Evolutionary conservation across 2,329 filamentous ascomycete species (phyloP).

Genomic region (Blastomyces gilchristii): DNA sequence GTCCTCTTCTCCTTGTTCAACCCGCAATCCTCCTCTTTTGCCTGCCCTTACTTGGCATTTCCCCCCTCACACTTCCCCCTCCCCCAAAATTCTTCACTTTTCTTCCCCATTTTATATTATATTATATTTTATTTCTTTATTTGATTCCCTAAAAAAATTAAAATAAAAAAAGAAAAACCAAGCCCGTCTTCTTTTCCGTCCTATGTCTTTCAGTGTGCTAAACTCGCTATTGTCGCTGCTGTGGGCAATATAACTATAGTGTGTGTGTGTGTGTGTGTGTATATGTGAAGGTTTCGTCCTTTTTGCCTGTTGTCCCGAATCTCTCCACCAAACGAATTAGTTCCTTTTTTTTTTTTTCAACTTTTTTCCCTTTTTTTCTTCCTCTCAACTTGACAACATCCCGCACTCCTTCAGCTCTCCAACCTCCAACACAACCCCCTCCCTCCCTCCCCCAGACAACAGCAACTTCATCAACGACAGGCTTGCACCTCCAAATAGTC

Average conservation of each 20-base stretch:
- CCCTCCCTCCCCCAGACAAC: neutral
- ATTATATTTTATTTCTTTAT: too few relatives aligned
- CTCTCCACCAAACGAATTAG: neutral
- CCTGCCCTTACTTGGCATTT: neutral
- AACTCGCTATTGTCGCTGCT: constrained; percentile 7
- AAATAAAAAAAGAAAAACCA: neutral
- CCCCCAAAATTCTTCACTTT: neutral
- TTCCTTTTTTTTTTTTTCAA: neutral
- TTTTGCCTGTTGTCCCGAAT: constrained; percentile 5
- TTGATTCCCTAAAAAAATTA: neutral
- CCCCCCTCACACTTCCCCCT: neutral
- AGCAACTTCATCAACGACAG: neutral
- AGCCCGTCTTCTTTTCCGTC: neutral
- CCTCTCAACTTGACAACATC: neutral
- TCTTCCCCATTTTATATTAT: too few relatives aligned
- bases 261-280: neutral
- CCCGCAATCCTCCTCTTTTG: neutral
- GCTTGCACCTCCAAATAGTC: neutral
- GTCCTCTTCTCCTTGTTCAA: neutral
- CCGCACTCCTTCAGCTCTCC: neutral
- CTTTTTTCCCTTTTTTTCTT: neutral
- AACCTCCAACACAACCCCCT: neutral
- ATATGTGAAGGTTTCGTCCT: neutral
- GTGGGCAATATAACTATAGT: neutral
- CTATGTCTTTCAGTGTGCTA: neutral